phyloP scores from a whole-genome alignment of 345 rosid genomes.

The Erodium maritimum region DNA sequence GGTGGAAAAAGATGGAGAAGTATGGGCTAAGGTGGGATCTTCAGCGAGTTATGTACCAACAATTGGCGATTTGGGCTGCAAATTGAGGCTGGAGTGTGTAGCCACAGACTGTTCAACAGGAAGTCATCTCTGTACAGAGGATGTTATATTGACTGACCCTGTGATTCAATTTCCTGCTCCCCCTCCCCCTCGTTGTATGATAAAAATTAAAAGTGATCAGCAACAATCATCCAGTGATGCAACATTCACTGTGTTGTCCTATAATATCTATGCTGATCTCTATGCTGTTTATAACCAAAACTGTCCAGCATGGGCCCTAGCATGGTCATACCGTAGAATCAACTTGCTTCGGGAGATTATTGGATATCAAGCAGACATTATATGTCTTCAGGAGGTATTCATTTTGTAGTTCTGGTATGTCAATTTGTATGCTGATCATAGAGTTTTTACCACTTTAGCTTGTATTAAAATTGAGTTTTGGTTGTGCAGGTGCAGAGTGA shows the following conservation, averaged over 20 bases:
- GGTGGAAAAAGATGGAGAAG: background rate
- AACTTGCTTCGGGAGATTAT: conserved; percentile 48
- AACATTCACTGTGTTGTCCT: conserved; percentile 25
- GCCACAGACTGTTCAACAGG: background rate
- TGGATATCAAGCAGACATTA: conserved; percentile 43
- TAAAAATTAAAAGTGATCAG: background rate
- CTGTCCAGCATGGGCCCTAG: conserved; percentile 48
- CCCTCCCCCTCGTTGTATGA: background rate
- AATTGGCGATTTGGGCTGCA: background rate
- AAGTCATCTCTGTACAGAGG: background rate
- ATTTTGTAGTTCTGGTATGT: background rate
- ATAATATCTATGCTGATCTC: conserved; percentile 23
- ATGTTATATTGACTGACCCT: background rate
- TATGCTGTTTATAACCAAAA: conserved; percentile 24
- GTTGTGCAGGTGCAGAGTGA: conserved; percentile 13
- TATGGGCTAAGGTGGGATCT: background rate
- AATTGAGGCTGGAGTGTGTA: background rate
- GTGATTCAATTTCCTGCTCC: background rate
- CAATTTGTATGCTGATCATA: background rate
- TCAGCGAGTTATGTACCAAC: background rate
- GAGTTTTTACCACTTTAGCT: background rate
- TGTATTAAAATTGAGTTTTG: background rate
- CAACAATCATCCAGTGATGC: background rate
- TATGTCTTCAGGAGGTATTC: conserved; percentile 58
- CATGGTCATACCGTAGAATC: conserved; percentile 44